Base-by-base conservation (phyloP, 257 asterid genomes). In the Capsicum pubescens region DNA sequence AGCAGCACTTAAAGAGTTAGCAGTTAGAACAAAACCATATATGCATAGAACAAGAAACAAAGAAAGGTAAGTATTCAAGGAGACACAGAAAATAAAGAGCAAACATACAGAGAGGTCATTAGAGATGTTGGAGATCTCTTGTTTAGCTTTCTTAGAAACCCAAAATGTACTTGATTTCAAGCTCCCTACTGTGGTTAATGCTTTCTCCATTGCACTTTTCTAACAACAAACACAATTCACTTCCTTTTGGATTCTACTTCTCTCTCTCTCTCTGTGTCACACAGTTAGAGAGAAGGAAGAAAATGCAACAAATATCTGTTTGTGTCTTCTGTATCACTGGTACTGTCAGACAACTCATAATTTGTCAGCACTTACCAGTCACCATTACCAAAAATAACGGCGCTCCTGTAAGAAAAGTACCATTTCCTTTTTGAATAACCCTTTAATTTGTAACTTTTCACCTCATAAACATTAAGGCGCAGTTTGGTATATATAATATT, bases 111-210 rank as follows among this genome's bases (percentile, higher is more conserved):
- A 88, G 87, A 94, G 88, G 91, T 95, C 98, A 85, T 94, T 94
- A 17, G 98, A 87, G 88, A 94, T 94, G 91, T 90, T 93, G 88
- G 95, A 88, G 93, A 95, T 91, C 93, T 95, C 99, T 90, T 94
- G 91, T 89, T 94, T 95, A 83, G 98, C 97, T 89, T 93, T 95
- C 92, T 93, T 91, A 70, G 98, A 95, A 80, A 95, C 96, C 98
- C 98, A 94, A 74, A 94, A 94, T 85, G 98, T 90, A 58, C 95
- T 86, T 35, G 97, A 91, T 88, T 95, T 95, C 9, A 95, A 72
- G 93, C 98, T 95, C 60, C 92, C 98, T 32, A 93, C 97, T 91
- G 89, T 95, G 6, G 90, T 88, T 89, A 95, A 82, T 50, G 98
- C 97, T 89, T 93, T 95, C 94, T 95, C 99, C 99, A 95, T 89